Evolutionary conservation across 2,329 filamentous ascomycete species (phyloP).

Genomic region (Uncinocarpus reesii): DNA sequence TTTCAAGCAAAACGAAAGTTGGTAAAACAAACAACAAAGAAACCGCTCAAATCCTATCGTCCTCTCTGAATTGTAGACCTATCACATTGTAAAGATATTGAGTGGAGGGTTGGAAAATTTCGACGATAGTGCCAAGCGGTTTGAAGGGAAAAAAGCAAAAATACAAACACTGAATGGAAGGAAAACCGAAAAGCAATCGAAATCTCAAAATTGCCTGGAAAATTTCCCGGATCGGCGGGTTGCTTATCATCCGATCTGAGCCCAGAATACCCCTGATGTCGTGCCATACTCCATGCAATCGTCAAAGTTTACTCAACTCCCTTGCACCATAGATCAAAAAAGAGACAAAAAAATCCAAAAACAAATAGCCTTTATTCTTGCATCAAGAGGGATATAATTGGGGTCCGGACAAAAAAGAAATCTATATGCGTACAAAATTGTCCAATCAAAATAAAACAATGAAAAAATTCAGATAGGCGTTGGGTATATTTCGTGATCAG

Average conservation of each 20-base stretch:
- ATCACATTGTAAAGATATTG: neutral
- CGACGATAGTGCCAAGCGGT: neutral
- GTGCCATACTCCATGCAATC: neutral
- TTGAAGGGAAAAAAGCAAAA: neutral
- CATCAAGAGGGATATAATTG: neutral
- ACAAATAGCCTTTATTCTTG: neutral
- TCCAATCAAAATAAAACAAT: neutral
- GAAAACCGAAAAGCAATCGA: constrained; percentile 7
- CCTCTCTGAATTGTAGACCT: neutral
- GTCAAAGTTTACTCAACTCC: neutral
- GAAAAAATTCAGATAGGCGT: neutral
- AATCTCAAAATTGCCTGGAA: too few species aligned
- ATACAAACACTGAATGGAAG: neutral
- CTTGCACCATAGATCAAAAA: neutral
- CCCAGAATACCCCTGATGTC: neutral
- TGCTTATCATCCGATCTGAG: neutral
- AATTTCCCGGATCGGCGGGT: neutral
- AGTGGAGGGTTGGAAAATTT: neutral
- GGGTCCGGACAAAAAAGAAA: neutral
- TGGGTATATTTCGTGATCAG: neutral
- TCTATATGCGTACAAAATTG: neutral
- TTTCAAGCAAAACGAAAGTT: neutral
- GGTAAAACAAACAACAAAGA: neutral
- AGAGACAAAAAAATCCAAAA: neutral
- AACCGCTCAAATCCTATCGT: neutral